Conservation (phyloP, 208 protist species). For the Leishmania lainsoni region DNA sequence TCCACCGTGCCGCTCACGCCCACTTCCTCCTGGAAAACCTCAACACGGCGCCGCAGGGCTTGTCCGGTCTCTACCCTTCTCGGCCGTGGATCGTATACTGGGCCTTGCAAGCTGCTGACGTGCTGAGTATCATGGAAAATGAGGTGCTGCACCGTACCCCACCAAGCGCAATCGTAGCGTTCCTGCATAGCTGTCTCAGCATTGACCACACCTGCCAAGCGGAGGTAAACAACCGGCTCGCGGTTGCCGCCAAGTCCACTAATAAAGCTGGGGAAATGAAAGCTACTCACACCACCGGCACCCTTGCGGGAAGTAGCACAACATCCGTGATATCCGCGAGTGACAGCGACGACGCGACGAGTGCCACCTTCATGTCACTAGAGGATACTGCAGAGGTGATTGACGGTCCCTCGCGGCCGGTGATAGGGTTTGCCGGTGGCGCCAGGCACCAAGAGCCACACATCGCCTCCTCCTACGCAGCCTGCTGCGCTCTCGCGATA, state of each 20-base stretch:
- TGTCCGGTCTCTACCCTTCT: conserved; percentile 42
- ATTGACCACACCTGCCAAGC: conserved; percentile 30
- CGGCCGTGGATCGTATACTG: conserved; percentile 87
- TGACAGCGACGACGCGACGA: not conserved
- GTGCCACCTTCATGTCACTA: not conserved
- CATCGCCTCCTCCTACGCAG: conserved; percentile 85
- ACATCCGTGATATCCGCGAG: not conserved
- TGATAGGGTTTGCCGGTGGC: conserved; percentile 86
- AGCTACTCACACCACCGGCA: not conserved
- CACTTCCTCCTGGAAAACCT: conserved; percentile 43
- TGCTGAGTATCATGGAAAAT: conserved; percentile 55
- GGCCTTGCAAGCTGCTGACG: conserved; percentile 73
- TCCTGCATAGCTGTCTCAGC: conserved; percentile 57
- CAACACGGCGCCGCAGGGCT: conserved; percentile 20
- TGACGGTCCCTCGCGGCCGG: conserved; percentile 7
- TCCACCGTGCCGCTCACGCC: conserved; percentile 29
- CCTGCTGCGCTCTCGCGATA: conserved; percentile 75
- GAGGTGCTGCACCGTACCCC: conserved; percentile 47
- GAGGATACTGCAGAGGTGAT: not conserved
- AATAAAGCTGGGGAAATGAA: not conserved
- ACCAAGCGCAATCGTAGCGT: conserved; percentile 43
- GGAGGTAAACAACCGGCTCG: conserved; percentile 3
- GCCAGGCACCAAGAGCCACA: conserved; percentile 73
- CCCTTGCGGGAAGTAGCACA: not conserved
- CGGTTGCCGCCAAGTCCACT: not conserved